A percentile compares a stretch with the other conserved stretches of the same genome.
These are phyloP conservation scores for Penicillium sp. DNA, from an alignment of 2,329 filamentous ascomycete genomes.

Conservation along the genomic window DNA sequence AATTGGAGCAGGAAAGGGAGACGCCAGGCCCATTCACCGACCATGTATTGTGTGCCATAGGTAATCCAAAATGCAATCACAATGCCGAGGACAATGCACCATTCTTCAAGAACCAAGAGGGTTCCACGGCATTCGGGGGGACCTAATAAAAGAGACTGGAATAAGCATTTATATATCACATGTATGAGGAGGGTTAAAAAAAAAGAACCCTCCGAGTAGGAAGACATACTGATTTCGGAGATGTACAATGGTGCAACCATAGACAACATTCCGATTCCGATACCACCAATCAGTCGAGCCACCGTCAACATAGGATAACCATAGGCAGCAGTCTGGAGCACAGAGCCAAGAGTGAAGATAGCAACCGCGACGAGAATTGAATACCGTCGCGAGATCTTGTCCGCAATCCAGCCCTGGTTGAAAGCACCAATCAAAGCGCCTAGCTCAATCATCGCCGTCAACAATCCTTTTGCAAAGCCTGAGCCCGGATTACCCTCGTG, in stretches of 20 bases:
- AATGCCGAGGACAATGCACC: slow-evolving; percentile 43
- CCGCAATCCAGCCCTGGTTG: slow-evolving; percentile 51
- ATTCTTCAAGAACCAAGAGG: slow-evolving; percentile 44
- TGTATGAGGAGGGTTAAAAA: background rate
- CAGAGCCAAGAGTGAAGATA: slow-evolving; percentile 53
- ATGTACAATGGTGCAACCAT: slow-evolving; percentile 55
- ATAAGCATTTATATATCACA: background rate
- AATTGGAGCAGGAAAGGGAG: slow-evolving; percentile 51
- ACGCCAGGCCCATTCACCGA: slow-evolving; percentile 48
- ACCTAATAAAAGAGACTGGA: slow-evolving; percentile 12
- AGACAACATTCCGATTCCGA: slow-evolving; percentile 52
- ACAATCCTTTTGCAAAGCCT: slow-evolving; percentile 45
- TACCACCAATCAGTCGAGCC: slow-evolving; percentile 51
- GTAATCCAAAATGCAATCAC: slow-evolving; percentile 45
- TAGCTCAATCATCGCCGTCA: slow-evolving; percentile 57
- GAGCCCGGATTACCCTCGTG: slow-evolving; percentile 38
- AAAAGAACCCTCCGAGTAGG: background rate
- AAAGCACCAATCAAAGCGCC: slow-evolving; percentile 50
- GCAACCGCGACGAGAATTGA: slow-evolving; percentile 52
- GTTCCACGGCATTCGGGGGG: slow-evolving; percentile 50
- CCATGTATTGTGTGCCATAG: slow-evolving; percentile 45
- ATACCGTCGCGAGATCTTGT: slow-evolving; percentile 53
- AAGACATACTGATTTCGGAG: slow-evolving; percentile 46
- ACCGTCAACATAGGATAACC: slow-evolving; percentile 53
- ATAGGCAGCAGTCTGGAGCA: slow-evolving; percentile 51